phyloP scores from a whole-genome alignment of 2,329 filamentous ascomycete species.

The Thermoascus crustaceus region DNA sequence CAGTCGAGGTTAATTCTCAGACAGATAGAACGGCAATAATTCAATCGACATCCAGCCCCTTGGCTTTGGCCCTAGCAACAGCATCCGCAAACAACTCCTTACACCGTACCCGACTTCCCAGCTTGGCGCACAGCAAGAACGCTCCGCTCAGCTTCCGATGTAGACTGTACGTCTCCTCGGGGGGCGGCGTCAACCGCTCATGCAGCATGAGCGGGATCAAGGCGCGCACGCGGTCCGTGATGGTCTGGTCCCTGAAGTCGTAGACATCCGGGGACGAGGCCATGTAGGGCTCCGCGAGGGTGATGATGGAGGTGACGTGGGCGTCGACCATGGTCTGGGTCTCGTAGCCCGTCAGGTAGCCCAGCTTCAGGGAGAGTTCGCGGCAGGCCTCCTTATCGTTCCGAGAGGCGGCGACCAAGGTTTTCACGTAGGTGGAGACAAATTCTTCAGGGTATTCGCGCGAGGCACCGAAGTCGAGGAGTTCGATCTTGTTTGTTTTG shows the following conservation, averaged over 20 bases:
- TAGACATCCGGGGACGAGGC: constrained; percentile 70
- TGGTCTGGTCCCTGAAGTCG: constrained; percentile 89
- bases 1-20: no score
- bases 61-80: constrained; percentile 22
- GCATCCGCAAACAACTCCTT: constrained; percentile 60
- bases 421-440: constrained; percentile 67
- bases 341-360: constrained; percentile 89
- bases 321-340: constrained; percentile 79
- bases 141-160: constrained; percentile 94
- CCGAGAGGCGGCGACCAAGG: constrained; percentile 71
- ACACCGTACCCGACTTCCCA: constrained; percentile 77
- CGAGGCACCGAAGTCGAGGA: constrained; percentile 92
- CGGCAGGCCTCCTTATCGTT: constrained; percentile 58
- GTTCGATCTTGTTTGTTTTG: constrained; percentile 62
- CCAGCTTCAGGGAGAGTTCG: constrained; percentile 64
- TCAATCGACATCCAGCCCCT: constrained; percentile 13
- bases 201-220: constrained; percentile 90
- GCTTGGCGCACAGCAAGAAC: constrained; percentile 78
- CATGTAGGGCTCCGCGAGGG: constrained; percentile 85
- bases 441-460: constrained; percentile 77
- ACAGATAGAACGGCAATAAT: neutral
- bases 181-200: constrained; percentile 80
- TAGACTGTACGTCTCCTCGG: constrained; percentile 93
- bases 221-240: constrained; percentile 81
- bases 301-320: constrained; percentile 79